phyloP scores from a whole-genome alignment of 129 eudicot genomes.

The Arctium minus region DNA sequence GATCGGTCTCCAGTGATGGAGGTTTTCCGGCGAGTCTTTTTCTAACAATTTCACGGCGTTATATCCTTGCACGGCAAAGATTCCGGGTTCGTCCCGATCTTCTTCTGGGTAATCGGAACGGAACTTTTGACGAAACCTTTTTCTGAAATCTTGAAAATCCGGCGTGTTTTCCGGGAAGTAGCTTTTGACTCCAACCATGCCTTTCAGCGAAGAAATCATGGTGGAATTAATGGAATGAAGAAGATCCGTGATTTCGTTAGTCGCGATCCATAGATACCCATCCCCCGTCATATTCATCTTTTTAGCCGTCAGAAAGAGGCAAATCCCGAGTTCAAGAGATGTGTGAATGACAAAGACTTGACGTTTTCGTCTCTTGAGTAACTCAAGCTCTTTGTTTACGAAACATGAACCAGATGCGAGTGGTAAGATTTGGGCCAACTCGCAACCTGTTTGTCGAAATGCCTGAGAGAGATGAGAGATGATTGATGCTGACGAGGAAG shows the following conservation, averaged over 20 bases:
- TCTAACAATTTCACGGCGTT: conserved; percentile 16
- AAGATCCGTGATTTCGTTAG: conserved; percentile 35
- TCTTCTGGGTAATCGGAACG: conserved; percentile 34
- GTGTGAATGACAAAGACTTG: conserved; percentile 55
- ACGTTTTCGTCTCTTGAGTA: conserved; percentile 30
- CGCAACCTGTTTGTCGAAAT: conserved; percentile 19
- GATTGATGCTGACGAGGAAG: conserved; percentile 26
- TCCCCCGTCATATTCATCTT: conserved; percentile 42
- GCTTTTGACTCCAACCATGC: conserved; percentile 54
- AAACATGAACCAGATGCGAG: conserved; percentile 23
- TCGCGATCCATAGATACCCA: conserved; percentile 58
- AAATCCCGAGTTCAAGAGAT: conserved; percentile 31
- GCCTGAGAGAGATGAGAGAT: conserved; percentile 38
- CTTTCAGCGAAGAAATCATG: conserved; percentile 44
- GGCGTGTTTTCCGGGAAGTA: conserved; percentile 26
- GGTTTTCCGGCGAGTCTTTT: background rate
- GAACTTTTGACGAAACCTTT: conserved; percentile 35
- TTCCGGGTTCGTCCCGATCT: conserved; percentile 44
- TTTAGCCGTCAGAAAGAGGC: conserved; percentile 42
- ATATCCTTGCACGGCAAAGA: conserved; percentile 45
- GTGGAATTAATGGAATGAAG: conserved; percentile 38
- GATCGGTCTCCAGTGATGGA: conserved; percentile 16
- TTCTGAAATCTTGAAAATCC: conserved; percentile 25
- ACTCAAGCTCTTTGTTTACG: conserved; percentile 32
- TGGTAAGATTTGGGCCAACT: conserved; percentile 31